Conservation (phyloP, 2,329 filamentous ascomycete species). For the Epichloe brachyelytri region DNA sequence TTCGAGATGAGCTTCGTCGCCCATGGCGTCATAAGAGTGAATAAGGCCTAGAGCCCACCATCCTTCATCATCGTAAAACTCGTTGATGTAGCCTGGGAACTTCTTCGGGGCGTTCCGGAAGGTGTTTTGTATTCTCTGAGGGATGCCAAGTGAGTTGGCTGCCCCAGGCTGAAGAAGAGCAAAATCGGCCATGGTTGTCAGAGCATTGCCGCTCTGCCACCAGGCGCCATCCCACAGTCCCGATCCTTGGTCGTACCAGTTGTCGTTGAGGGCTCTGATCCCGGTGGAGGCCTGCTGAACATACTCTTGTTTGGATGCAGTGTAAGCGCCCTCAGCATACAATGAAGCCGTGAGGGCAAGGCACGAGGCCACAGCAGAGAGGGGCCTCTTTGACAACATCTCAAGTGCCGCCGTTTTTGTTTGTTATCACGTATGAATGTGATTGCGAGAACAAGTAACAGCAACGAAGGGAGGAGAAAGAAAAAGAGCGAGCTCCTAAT, state of each 20-base stretch:
- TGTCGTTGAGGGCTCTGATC: slow-evolving; percentile 33
- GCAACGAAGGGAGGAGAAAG: background rate
- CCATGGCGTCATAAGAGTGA: slow-evolving; percentile 40
- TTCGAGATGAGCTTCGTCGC: slow-evolving; percentile 36
- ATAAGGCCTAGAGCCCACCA: slow-evolving; percentile 52
- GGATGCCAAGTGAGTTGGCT: slow-evolving; percentile 25
- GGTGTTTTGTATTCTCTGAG: slow-evolving; percentile 29
- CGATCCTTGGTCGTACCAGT: slow-evolving; percentile 45
- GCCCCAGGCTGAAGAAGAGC: slow-evolving; percentile 19
- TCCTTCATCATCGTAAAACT: slow-evolving; percentile 46
- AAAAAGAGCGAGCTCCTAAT: background rate
- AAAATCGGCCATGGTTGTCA: slow-evolving; percentile 49
- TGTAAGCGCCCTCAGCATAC: background rate
- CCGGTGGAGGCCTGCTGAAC: slow-evolving; percentile 19
- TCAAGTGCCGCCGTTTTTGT: background rate
- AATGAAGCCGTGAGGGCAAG: background rate
- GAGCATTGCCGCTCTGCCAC: slow-evolving; percentile 61
- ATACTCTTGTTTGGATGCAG: slow-evolving; percentile 14
- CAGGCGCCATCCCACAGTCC: slow-evolving; percentile 55
- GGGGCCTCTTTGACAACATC: background rate
- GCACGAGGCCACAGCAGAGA: background rate
- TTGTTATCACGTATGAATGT: background rate
- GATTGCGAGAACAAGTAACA: background rate
- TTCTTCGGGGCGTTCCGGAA: slow-evolving; percentile 30
- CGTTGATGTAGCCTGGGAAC: slow-evolving; percentile 32